These are phyloP conservation scores for Piper betle DNA, from an alignment of 164 flowering plant genomes.

Conservation along the genomic window DNA sequence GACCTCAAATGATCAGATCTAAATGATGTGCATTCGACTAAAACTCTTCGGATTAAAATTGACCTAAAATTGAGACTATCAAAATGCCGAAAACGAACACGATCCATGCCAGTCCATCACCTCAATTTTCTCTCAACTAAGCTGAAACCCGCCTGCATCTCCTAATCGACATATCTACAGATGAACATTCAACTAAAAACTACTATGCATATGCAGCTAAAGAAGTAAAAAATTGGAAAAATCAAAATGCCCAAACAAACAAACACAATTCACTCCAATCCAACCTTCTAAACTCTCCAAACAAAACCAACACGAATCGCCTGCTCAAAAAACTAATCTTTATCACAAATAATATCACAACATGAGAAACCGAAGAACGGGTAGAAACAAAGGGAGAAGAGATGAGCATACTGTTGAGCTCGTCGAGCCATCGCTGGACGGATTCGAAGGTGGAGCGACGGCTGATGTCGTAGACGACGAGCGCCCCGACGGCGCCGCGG, in stretches of 20 bases:
- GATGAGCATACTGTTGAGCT: conserved; percentile 27
- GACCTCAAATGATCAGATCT: not conserved
- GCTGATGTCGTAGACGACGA: conserved; percentile 38
- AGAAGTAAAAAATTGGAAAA: no score
- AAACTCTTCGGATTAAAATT: no score
- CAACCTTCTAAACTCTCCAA: not conserved
- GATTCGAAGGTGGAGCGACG: conserved; percentile 35
- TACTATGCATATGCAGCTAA: no score
- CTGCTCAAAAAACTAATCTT: not conserved
- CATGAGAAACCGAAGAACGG: not conserved
- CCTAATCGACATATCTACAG: no score
- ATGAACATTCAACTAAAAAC: no score
- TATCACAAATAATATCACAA: not conserved
- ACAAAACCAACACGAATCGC: not conserved
- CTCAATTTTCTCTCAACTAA: no score
- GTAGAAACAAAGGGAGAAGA: not conserved
- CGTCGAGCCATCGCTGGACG: conserved; percentile 34
- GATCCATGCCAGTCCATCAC: no score
- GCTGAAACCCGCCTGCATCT: no score
- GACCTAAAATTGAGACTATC: no score
- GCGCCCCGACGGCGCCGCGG: conserved; percentile 41
- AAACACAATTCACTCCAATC: not conserved
- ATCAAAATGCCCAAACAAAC: not conserved
- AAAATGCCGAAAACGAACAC: no score
- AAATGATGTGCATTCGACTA: not conserved